Evolutionary conservation across 257 asterid species (phyloP), one percentile per base, ranked within the genome.

Genomic region (Euphrasia confusa): DNA sequence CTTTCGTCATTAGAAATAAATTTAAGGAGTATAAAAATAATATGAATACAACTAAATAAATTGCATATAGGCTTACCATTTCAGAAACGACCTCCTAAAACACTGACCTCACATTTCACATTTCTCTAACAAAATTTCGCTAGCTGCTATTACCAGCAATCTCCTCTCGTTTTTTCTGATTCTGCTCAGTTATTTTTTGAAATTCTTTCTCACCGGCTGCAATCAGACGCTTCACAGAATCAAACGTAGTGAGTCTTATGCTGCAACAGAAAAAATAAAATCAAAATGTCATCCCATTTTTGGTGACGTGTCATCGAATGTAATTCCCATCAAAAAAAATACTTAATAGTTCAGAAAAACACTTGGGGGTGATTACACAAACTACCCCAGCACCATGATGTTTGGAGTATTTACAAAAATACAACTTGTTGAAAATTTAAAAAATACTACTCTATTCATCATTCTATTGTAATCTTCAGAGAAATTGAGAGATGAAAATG

Each of bases 231-330:
- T 88, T 88, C 17, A 80, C 88, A 13, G 80, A 62, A 80, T 85
- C 96, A 60, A 81, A 88, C 12, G 89, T 80, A 0, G 95, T 88
- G 54, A 88, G 87, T 75, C 92, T 75, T 21, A 85, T 83, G 81
- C 96, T 87, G 94, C 72, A 9, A 33, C 21, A 63, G 27, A 7
- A 26, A 27, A 21, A 44, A 44, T 2, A 40, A 40, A 40, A 40
- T 5, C 10, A 40, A 40, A 40, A 5, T 10, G 7, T 7, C 8
- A 40, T 40, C 12, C 3, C 8, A 39, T 2, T 21, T 21, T 21
- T 21, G 1, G 24, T 21, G 24, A 21, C 24, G 24, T 21, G 24
- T 21, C 24, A 21, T 21, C 1, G 24, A 21, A 21, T 21, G 24
- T 21, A 21, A 21, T 21, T 21, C 24, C 24, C 24, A 1, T 1